Conservation (phyloP, 1,284 basidiomycete genomes). For the Fomitopsis palustris region DNA sequence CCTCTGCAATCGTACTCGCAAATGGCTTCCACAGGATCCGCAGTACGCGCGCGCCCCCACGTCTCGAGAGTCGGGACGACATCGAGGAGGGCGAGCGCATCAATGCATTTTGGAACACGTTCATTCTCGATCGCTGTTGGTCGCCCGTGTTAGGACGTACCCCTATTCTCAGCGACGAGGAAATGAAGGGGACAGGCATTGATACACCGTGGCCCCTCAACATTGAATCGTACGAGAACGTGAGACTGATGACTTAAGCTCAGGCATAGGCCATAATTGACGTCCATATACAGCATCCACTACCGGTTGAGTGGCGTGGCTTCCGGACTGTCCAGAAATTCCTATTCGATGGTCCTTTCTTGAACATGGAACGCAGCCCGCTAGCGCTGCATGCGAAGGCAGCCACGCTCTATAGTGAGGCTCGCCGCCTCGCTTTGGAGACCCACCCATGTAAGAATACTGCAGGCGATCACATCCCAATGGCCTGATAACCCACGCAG, state of each 20-base stretch:
- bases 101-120: conserved; percentile 43
- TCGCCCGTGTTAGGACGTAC: conserved; percentile 34
- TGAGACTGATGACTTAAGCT: conserved; percentile 5
- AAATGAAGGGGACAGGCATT: conserved; percentile 27
- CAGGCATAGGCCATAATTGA: neutral
- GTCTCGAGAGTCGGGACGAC: conserved; percentile 24
- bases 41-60: conserved; percentile 13
- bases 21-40: conserved; percentile 29
- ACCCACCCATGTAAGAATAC: neutral
- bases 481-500: neutral
- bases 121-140: conserved; percentile 41
- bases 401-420: conserved; percentile 22
- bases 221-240: conserved; percentile 27
- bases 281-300: neutral
- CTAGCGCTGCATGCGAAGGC: conserved; percentile 35
- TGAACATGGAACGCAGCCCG: conserved; percentile 20
- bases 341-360: conserved; percentile 21
- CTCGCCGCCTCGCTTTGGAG: neutral
- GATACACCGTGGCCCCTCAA: conserved; percentile 42
- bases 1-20: conserved; percentile 35
- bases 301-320: conserved; percentile 3
- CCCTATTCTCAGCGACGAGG: conserved; percentile 28
- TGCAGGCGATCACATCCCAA: no score
- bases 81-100: conserved; percentile 43
- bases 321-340: conserved; percentile 29